phyloP scores from a whole-genome alignment of 352 stramenopile genomes.

The Globisporangium recalcitrans region DNA sequence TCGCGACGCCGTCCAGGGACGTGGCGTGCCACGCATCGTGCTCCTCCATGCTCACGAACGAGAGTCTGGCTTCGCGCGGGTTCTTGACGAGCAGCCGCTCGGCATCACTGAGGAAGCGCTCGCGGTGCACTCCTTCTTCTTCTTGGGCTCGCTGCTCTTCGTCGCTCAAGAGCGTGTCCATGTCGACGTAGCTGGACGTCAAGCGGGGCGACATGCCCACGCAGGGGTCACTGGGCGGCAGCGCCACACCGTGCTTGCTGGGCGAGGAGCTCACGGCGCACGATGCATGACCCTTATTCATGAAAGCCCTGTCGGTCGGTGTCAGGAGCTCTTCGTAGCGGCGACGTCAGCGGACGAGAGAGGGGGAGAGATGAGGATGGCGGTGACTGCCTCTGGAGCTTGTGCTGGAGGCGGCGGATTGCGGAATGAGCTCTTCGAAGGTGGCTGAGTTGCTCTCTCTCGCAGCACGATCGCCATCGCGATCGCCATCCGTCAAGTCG shows the following conservation, averaged over 20 bases:
- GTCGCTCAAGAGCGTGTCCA: constrained; percentile 1
- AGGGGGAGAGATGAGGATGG: not conserved
- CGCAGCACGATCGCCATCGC: too few relatives aligned
- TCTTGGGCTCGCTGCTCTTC: constrained; percentile 2
- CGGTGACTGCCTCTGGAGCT: not conserved
- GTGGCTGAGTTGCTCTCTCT: too few relatives aligned
- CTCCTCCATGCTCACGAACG: constrained; percentile 49
- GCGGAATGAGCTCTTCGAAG: not conserved
- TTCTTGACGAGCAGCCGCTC: constrained; percentile 53
- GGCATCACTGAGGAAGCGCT: constrained; percentile 54
- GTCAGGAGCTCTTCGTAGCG: not conserved
- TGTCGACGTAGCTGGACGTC: constrained; percentile 12
- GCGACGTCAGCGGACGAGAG: not conserved
- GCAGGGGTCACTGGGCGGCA: constrained; percentile 16
- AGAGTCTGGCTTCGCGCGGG: constrained; percentile 34
- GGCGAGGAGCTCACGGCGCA: not conserved
- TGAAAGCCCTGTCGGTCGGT: too few relatives aligned
- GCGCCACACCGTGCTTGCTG: not conserved
- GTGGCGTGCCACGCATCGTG: not conserved
- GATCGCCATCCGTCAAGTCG: too few relatives aligned
- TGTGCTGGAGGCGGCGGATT: not conserved
- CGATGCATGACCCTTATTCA: not conserved
- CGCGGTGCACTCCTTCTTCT: constrained; percentile 30
- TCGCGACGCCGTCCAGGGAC: not conserved
- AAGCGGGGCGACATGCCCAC: constrained; percentile 17